Evolutionary conservation across 2,329 filamentous ascomycete genomes (phyloP), one percentile per base, ranked within the genome.

Genomic region (Trichophyton schoenleinii): DNA sequence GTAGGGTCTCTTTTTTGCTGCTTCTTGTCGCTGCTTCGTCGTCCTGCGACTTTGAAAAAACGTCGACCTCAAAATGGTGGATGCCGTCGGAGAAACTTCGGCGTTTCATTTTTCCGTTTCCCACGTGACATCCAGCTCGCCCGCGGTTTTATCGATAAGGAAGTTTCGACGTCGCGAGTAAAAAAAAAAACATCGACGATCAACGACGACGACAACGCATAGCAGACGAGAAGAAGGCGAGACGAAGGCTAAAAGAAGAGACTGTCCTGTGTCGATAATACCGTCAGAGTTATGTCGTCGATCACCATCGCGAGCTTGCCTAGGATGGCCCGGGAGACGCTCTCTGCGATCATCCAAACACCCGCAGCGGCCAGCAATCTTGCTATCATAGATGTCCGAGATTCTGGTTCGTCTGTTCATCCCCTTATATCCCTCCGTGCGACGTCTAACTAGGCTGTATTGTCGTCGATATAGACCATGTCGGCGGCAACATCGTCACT

Each of bases 341-440:
- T 95, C 59, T 84, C 87, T 0, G 75, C 82, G 20, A 78, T 84
- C 58, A 80, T 92, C 15, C 79, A 85, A 25, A 77, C 79, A 13
- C 76, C 79, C 67, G 73, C 68, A 59, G 69, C 72, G 57, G 62
- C 75, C 72, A 61, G 75, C 72, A 69, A 80, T 57, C 63, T 91
- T 62, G 89, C 89, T 8, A 79, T 97, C 42, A 82, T 97, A 62
- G 94, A 97, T 72, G 94, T 97, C 6, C 85, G 94, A 62, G 94
- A 96, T 72, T 85, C 86, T 66, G 87, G 87, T 88, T 74, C 60
- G 76, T 69, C 49, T 44, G 62, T 20, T 20, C 13, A 59, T 25
- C 60, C 65, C 49, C 15, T 15, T 31, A 48, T 41, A 8, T 58
- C 34, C 22, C n/a, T 53, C 49, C 11, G 11, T 53, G 15, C 49